Percentiles rank a stretch among this genome's conserved stretches.
Evolutionary conservation across 1,284 basidiomycete genomes (phyloP).

Genomic region (Tylopilus sp.): DNA sequence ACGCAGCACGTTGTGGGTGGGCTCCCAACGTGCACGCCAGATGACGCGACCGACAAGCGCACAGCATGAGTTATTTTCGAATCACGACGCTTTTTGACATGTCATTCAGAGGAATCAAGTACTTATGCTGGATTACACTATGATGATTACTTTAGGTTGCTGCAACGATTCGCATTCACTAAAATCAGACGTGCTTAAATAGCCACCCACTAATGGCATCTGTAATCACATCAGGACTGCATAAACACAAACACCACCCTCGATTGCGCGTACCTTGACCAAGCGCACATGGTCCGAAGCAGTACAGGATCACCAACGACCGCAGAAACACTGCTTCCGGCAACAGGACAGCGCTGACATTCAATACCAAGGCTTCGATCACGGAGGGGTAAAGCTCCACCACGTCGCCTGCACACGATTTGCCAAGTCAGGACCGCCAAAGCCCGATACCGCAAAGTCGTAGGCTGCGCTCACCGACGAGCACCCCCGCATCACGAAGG

Average conservation of each 20-base stretch:
- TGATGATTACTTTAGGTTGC: background rate
- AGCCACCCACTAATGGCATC: conserved; percentile 16
- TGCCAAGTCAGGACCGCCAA: background rate
- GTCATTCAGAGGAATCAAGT: background rate
- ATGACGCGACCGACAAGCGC: background rate
- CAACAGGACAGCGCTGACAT: conserved; percentile 6
- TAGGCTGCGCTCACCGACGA: conserved; percentile 11
- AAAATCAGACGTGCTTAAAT: conserved; percentile 1
- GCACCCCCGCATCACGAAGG: conserved; percentile 1
- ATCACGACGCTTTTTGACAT: background rate
- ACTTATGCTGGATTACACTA: background rate
- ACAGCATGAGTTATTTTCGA: background rate
- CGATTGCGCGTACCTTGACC: conserved; percentile 7
- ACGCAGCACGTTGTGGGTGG: background rate
- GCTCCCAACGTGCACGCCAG: background rate
- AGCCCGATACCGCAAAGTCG: background rate
- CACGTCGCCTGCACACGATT: conserved; percentile 13
- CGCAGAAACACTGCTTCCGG: conserved; percentile 12
- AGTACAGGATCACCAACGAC: conserved; percentile 16
- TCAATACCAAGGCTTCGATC: conserved; percentile 12
- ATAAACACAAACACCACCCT: background rate
- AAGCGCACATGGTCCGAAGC: conserved; percentile 13
- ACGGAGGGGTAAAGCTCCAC: conserved; percentile 15
- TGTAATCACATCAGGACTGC: background rate
- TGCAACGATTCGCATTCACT: background rate